Conservation (phyloP, 495 filamentous ascomycete genomes). For the Durotheca rogersii region DNA sequence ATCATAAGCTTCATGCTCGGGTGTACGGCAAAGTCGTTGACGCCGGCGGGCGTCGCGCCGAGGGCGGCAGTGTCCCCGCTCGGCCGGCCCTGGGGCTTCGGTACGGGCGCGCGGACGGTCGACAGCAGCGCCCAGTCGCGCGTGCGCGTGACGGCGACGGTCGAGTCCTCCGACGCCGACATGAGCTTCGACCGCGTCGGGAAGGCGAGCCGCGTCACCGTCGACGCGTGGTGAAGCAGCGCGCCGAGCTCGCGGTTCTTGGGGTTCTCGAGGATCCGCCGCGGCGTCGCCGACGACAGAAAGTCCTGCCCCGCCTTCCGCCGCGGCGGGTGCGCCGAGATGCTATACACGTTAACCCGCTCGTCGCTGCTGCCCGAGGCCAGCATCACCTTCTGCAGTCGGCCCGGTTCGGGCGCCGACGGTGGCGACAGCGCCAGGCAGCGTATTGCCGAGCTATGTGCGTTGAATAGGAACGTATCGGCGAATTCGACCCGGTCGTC, state of each 20-base stretch:
- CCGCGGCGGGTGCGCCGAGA: conserved; percentile 70
- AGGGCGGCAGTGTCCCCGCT: conserved; percentile 84
- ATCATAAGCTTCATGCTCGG: conserved; percentile 96
- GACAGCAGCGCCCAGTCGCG: conserved; percentile 88
- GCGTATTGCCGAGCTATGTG: conserved; percentile 86
- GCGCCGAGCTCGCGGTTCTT: conserved; percentile 86
- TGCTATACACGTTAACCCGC: conserved; percentile 88
- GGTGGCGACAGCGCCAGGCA: conserved; percentile 85
- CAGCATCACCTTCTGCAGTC: conserved; percentile 72
- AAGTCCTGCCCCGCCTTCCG: conserved; percentile 46
- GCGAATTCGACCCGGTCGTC: conserved; percentile 63
- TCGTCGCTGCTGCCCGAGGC: conserved; percentile 91
- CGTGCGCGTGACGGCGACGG: conserved; percentile 78
- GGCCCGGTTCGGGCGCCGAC: conserved; percentile 57
- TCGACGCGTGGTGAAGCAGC: conserved; percentile 79
- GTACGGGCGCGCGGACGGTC: conserved; percentile 85
- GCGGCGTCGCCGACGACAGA: conserved; percentile 63
- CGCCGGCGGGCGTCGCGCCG: conserved; percentile 81
- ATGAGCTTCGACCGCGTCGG: conserved; percentile 86
- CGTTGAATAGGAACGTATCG: conserved; percentile 94
- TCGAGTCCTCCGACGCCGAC: conserved; percentile 79
- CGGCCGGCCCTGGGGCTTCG: conserved; percentile 78
- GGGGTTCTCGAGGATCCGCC: conserved; percentile 74
- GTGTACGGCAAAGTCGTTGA: conserved; percentile 94
- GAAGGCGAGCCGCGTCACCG: conserved; percentile 76